Conservation (phyloP, 2,329 filamentous ascomycete genomes). For the Paecilomyces formosus region DNA sequence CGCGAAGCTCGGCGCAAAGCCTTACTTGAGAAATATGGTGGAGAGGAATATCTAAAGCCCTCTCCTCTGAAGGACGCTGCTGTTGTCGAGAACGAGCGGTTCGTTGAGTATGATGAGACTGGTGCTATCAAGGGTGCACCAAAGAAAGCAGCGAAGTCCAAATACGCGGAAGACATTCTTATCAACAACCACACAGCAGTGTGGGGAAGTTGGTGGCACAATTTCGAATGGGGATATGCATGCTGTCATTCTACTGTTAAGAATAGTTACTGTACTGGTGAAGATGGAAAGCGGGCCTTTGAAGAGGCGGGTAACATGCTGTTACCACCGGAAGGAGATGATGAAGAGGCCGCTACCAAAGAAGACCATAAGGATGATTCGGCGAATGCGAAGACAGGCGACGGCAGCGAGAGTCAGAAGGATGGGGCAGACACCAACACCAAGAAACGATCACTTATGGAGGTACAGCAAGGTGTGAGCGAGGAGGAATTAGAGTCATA, state of each 20-base stretch:
- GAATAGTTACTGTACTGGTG: conserved; percentile 96
- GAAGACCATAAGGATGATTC: conserved; percentile 18
- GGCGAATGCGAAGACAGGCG: conserved; percentile 17
- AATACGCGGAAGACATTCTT: conserved; percentile 81
- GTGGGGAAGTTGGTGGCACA: conserved; percentile 96
- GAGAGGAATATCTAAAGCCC: conserved; percentile 53
- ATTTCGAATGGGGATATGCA: conserved; percentile 91
- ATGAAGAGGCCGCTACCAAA: conserved; percentile 11
- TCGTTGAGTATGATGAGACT: conserved; percentile 88
- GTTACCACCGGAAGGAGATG: conserved; percentile 30
- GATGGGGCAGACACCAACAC: conserved; percentile 23
- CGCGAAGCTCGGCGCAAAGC: conserved; percentile 61
- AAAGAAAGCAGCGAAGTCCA: conserved; percentile 70
- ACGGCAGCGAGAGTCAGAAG: conserved; percentile 17
- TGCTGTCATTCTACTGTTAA: conserved; percentile 92
- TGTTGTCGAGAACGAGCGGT: conserved; percentile 74
- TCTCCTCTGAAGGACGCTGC: conserved; percentile 58
- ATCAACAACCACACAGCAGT: conserved; percentile 87
- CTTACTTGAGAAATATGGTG: conserved; percentile 76
- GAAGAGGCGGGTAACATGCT: conserved; percentile 63
- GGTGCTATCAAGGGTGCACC: conserved; percentile 84
- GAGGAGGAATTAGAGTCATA: conserved; percentile 86
- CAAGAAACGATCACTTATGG: conserved; percentile 69
- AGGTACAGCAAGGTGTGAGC: conserved; percentile 69
- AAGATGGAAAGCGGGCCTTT: conserved; percentile 74